Percentiles rank a stretch among this genome's conserved stretches.
Evolutionary conservation across 805 yeast species (phyloP).

Genomic region (Wickerhamomyces strasburgensis): DNA sequence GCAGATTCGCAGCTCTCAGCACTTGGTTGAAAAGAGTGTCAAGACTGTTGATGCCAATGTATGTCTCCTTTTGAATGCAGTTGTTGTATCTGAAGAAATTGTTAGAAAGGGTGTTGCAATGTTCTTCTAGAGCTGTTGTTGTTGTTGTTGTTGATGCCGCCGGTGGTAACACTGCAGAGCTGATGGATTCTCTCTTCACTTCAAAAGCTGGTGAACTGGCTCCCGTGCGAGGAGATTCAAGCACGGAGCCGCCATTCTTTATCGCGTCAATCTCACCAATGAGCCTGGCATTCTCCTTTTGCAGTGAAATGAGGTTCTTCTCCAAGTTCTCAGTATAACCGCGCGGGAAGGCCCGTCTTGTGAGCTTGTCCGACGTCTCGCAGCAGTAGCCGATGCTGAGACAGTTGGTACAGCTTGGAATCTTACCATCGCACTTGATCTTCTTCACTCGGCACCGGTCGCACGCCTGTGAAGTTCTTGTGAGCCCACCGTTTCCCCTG

Average conservation of each 20-base stretch:
- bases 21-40: conserved; percentile 18
- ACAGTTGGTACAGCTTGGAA: conserved; percentile 66
- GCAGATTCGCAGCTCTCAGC: conserved; percentile 12
- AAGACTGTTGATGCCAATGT: conserved; percentile 24
- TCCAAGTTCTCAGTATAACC: conserved; percentile 79
- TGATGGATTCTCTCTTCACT: conserved; percentile 9
- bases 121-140: not conserved
- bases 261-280: conserved; percentile 30
- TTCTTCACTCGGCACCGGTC: conserved; percentile 76
- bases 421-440: conserved; percentile 68
- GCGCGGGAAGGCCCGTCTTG: conserved; percentile 74
- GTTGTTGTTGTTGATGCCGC: not conserved
- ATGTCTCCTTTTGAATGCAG: conserved; percentile 18
- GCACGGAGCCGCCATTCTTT: conserved; percentile 3
- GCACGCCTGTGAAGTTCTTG: conserved; percentile 73
- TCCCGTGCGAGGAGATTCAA: conserved; percentile 3
- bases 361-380: conserved; percentile 65
- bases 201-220: conserved; percentile 1
- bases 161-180: not conserved
- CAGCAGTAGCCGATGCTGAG: conserved; percentile 61
- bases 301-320: conserved; percentile 52
- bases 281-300: conserved; percentile 45
- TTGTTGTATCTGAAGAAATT: conserved; percentile 25
- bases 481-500: conserved; percentile 19
- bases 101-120: conserved; percentile 5